A percentile compares a stretch with the other conserved stretches of the same genome.
phyloP scores from a whole-genome alignment of 2,329 filamentous ascomycete genomes.

The Rhexocercosporidium sp. region DNA sequence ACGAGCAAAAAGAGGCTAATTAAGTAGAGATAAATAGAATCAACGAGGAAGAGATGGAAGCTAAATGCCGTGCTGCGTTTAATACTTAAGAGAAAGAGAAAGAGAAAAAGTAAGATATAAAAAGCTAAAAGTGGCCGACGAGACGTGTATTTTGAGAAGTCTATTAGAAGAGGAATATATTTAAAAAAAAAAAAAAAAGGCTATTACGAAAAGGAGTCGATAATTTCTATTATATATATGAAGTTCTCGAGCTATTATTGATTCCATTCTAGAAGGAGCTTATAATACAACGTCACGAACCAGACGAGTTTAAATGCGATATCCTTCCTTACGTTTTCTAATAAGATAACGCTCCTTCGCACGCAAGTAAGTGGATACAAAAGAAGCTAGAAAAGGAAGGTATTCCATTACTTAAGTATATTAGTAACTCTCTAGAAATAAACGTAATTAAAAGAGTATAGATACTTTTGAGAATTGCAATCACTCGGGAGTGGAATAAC shows the following conservation, averaged over 20 bases:
- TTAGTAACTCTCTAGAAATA: slow-evolving; percentile 14
- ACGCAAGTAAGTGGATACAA: slow-evolving; percentile 7
- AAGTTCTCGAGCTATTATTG: slow-evolving; percentile 8
- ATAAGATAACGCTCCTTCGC: slow-evolving; percentile 13
- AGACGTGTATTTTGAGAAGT: neutral
- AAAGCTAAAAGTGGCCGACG: neutral
- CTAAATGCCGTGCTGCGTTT: neutral
- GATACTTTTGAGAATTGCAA: slow-evolving; percentile 15
- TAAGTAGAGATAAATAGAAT: neutral
- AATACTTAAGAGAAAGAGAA: slow-evolving; percentile 4
- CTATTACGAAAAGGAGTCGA: neutral
- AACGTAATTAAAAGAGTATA: slow-evolving; percentile 18
- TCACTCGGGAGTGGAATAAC: slow-evolving; percentile 9
- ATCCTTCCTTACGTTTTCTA: neutral
- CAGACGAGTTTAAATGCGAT: slow-evolving; percentile 7
- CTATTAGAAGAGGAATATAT: slow-evolving; percentile 14
- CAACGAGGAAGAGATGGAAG: neutral
- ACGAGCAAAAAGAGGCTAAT: slow-evolving; percentile 4
- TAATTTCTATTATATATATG: slow-evolving; percentile 10
- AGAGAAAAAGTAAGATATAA: slow-evolving; percentile 4
- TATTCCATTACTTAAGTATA: slow-evolving; percentile 13
- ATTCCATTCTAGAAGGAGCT: slow-evolving; percentile 11
- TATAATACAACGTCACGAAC: slow-evolving; percentile 5
- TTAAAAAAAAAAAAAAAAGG: slow-evolving; percentile 6
- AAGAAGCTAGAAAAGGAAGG: neutral